Base-by-base conservation (phyloP, 345 rosid species). In the Populus nigra region DNA sequence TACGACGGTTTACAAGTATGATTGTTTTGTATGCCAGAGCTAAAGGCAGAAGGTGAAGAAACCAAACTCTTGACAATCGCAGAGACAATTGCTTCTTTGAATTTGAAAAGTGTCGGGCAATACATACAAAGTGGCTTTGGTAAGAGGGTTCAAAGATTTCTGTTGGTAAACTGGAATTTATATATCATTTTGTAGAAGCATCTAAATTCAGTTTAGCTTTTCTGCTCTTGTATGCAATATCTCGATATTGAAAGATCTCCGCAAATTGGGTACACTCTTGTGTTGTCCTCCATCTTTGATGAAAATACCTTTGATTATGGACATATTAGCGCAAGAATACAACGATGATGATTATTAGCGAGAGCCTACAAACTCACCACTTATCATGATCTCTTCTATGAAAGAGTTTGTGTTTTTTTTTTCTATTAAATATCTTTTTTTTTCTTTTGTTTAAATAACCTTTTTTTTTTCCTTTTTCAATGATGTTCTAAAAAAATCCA, bases 41-140 rank as follows among this genome's bases (percentile, higher is more conserved):
- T 74, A 71, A 82, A 77, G 75, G 87, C 75, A 84, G 80, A 85
- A 63, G 69, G 25, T 33, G 27, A 59, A 74, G 79, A 49, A n/a
- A 57, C 10, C 27, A 23, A 39, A 27, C 41, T 68, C 27, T 53
- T 65, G 35, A 71, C 62, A 45, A 15, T 67, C 35, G 27, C 71
- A 17, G 65, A 41, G 50, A 20, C 67, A 55, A 49, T 47, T 47
- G 81, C 69, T 73, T 77, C 63, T 45, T 41, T 57, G 78, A 74
- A 72, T 50, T 18, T 35, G 71, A 59, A 75, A 71, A 38, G 70
- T 76, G 7, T 15, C 27, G 18, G 50, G 45, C 35, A 71, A 18
- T 75, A 16, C 69, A 38, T 11, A 45, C 53, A 41, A 16, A 53
- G 62, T 61, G 29, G 72, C 62, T 17, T 31, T 35, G 38, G 50